Evolutionary conservation across 306 rosid genomes (phyloP), one percentile per base, ranked within the genome.

Genomic region (Lathyrus sativus): DNA sequence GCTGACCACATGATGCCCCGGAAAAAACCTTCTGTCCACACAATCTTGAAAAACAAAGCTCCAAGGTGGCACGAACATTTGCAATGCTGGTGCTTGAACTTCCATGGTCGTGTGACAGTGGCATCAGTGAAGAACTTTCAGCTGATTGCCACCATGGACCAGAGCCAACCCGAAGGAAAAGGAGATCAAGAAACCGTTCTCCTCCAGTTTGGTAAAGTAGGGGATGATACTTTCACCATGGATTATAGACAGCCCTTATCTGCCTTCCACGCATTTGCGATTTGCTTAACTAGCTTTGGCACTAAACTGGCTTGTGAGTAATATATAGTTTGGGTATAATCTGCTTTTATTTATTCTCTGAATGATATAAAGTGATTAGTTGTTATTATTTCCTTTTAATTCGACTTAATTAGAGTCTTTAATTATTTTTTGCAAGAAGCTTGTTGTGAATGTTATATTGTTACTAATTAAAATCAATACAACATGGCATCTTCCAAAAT

Each of bases 71-170:
- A 95, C 5, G 96, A 90, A 49, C 88, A 87, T 86, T 80, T 90
- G 78, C 97, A 88, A 63, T 95, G 99, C 77, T 90, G 99, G 99
- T 95, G 99, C 78, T 85, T 95, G 82, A 95, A 95, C 82, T 95
- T 95, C 76, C 99, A 95, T 24, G 99, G 99, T 35, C 96, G 99
- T 5, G 99, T 95, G 64, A 95, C 99, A 0, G 92, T 91, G 11
- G 96, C 97, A 19, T 95, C 99, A 0, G 99, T 95, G 67, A 95
- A 95, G 82, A 95, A 95, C 82, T 95, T 95, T 68, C 99, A 95
- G 79, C 88, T 95, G 71, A 89, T 85, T 56, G 99, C 96, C 5
- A 85, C 88, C 0, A 71, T 80, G 54, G 99, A 95, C 67, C 97
- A 86, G 73, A 89, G 91, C 85, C 96, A 87, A 63, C 92, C 89